A percentile compares a stretch with the other conserved stretches of the same genome.
Evolutionary conservation across 140 eudicot genomes (phyloP).

Genomic region (Artemisia princeps): DNA sequence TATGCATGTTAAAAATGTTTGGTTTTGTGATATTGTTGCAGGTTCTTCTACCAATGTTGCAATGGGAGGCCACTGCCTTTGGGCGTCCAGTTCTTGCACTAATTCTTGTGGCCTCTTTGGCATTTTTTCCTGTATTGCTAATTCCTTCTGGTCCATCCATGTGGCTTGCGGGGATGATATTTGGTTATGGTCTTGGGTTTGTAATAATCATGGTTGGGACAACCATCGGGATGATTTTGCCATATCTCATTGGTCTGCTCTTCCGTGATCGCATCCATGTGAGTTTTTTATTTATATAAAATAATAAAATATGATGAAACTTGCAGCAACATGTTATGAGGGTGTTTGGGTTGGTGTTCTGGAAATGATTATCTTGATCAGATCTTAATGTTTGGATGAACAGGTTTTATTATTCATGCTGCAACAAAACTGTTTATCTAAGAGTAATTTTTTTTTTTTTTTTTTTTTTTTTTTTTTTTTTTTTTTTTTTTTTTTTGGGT

Average conservation of each 20-base stretch:
- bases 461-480: too few relatives aligned
- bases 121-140: slow-evolving; percentile 74
- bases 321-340: not conserved
- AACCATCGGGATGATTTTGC: slow-evolving; percentile 79
- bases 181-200: slow-evolving; percentile 93
- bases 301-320: not conserved
- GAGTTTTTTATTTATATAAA: slow-evolving; percentile 24
- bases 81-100: slow-evolving; percentile 87
- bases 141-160: slow-evolving; percentile 94
- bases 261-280: slow-evolving; percentile 88
- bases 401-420: too few relatives aligned
- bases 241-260: slow-evolving; percentile 67
- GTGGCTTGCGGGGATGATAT: slow-evolving; percentile 98
- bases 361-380: not conserved
- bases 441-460: too few relatives aligned
- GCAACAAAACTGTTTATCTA: too few relatives aligned
- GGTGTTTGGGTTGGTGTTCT: not conserved
- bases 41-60: slow-evolving; percentile 74
- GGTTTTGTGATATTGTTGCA: slow-evolving; percentile 25
- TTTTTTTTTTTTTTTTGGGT: too few relatives aligned
- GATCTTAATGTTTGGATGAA: not conserved
- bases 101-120: slow-evolving; percentile 76
- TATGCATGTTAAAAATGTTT: not conserved
- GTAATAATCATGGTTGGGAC: slow-evolving; percentile 90
- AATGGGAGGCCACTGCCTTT: slow-evolving; percentile 94